Evolutionary conservation across 164 flowering plant species (phyloP), one percentile per base, ranked within the genome.

Genomic region (Litsea cubeba): DNA sequence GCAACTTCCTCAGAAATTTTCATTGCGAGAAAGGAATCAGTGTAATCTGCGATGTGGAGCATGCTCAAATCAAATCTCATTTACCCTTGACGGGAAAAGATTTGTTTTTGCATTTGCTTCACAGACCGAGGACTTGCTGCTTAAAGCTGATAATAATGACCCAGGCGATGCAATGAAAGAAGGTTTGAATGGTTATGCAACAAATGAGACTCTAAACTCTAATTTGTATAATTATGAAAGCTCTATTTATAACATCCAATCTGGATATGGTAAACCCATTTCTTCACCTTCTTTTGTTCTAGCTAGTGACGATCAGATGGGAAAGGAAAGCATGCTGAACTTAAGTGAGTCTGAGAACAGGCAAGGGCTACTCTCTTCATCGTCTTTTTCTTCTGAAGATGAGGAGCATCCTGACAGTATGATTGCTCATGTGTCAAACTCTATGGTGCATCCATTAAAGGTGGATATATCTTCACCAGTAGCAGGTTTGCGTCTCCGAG

Each of bases 11-110:
- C 80, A 74, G 76, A 90, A 83, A 69, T 62, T 78, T 46, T 14
- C 79, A 30, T 46, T 64, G 20, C 18, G 25, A 62, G 83, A 50
- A 40, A 86, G 82, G 80, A 82, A 75, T 46, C 74, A 78, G 23
- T 78, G 74, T 23, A 91, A 85, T 72, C 54, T 94, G 70, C 84
- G 72, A 28, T 94, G 98, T 80, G 97, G 94, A 26, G 82, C 88
- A 0, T 94, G 98, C 79, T 88, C 89, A 28, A 74, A 86, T 15
- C 72, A 86, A 64, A 83, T 91, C 54, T 69, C 77, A 26, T 72
- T 86, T 71, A 64, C 76, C 15, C 63, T 84, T 73, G 79, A 85
- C 26, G 73, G 81, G 23, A 84, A 84, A 79, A 88, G 84, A 49
- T 73, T 87, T 74, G 71, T 81, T 73, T 63, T 83, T 73, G 81